Evolutionary conservation across 192 early-diverging fungal species (phyloP), one percentile per base, ranked within the genome.

Genomic region (Coemansia sp.): DNA sequence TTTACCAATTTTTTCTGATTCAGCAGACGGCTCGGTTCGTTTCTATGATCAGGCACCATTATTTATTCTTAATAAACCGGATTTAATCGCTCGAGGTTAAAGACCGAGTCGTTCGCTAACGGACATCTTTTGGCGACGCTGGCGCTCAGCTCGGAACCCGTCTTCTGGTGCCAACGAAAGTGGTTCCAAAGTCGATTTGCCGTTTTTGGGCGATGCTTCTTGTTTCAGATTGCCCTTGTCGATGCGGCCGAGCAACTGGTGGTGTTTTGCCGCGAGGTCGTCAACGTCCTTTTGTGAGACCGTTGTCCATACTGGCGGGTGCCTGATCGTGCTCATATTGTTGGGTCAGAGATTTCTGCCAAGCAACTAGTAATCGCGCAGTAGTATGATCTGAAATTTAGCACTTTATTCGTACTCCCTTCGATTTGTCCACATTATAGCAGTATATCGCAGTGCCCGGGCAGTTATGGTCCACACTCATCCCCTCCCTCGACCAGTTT

Each of bases 211-310:
- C 31, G 6, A 1, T 34, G 31, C 8, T 34, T 34, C 31, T 34
- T 34, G 31, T 6, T 34, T 34, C 49, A 28, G 34, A 22, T 14
- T 23, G 53, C 49, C 46, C 26, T 42, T n/a, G 42, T 71, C 61
- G 25, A 78, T 60, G 47, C 57, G 57, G 1, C 17, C 60, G 12
- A 79, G 68, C 20, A 79, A 60, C 68, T 46, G 26, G 62, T 69
- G 71, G 57, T 80, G 77, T 44, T 46, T 56, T 12, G 68, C 52
- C 2, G 78, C 78, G 19, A 80, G 65, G 51, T 62, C 68, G 38
- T 80, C 78, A 11, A 71, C 72, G 62, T 80, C 78, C 62, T 74
- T 71, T 63, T 80, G 72, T 44, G 78, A 60, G n/a, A 80, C 55
- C 1, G 52, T 59, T 17, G 73, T 65, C 20, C 65, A 53, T 20